Conservation (phyloP, 768 basidiomycete genomes). For the Pisolithus microcarpus region DNA sequence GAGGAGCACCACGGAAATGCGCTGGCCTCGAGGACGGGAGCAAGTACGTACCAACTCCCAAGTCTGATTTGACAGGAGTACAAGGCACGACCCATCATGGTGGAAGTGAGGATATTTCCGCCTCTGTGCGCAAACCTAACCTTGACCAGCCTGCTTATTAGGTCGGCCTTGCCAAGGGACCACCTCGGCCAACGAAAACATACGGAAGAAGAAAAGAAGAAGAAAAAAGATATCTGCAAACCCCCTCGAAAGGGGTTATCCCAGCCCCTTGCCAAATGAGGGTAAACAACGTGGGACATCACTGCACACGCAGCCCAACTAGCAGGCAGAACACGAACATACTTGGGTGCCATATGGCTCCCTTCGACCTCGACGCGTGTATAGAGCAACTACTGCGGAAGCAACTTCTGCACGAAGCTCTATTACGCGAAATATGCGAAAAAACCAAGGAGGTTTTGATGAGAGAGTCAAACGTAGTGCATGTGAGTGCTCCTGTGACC, state of each 20-base stretch:
- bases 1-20: conserved; percentile 19
- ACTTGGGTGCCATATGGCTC: conserved; percentile 22
- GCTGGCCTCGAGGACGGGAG: conserved; percentile 29
- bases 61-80: conserved; percentile 4
- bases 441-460: conserved; percentile 99
- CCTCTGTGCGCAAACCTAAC: conserved; percentile 25
- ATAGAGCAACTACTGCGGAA: conserved; percentile 86
- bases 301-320: background rate
- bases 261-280: conserved; percentile 23
- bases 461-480: conserved; percentile 98
- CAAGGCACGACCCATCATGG: conserved; percentile 15
- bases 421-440: conserved; percentile 97
- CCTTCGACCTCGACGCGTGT: conserved; percentile 96
- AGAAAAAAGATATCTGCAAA: conserved; percentile 8
- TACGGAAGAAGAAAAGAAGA: conserved; percentile 8
- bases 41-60: conserved; percentile 1
- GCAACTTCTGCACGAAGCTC: conserved; percentile 89
- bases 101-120: conserved; percentile 24
- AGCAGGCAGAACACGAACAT: background rate
- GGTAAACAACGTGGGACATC: conserved; percentile 20
- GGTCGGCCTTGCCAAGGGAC: conserved; percentile 9
- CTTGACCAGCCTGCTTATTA: conserved; percentile 15
- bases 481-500: conserved; percentile 93
- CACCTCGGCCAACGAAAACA: conserved; percentile 12
- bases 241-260: background rate